These are phyloP conservation scores for Cymodocea nodosa DNA, from an alignment of 116 monocot genomes.

Conservation along the genomic window DNA sequence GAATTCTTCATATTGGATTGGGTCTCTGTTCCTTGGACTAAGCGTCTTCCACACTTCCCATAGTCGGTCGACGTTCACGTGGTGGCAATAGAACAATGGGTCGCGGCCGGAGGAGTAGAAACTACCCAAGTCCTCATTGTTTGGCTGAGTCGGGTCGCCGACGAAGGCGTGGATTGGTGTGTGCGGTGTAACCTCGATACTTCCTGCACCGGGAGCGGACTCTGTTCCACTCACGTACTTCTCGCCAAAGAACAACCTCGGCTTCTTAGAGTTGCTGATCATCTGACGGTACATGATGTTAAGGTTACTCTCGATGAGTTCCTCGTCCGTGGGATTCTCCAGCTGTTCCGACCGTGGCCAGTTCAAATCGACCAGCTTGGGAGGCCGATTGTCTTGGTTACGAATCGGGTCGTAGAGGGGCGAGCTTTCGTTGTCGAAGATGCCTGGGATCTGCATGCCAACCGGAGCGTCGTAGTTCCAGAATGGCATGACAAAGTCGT, in stretches of 20 bases:
- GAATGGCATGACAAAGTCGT: conserved; percentile 23
- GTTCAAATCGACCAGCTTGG: conserved; percentile 12
- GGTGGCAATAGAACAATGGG: conserved; percentile 45
- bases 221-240: conserved; percentile 11
- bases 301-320: conserved; percentile 20
- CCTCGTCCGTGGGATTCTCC: not conserved
- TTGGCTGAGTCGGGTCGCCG: conserved; percentile 5
- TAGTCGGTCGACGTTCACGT: conserved; percentile 27
- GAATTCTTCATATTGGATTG: conserved; percentile 12
- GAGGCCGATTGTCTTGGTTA: conserved; percentile 9
- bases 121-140: conserved; percentile 29
- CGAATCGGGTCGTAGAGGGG: conserved; percentile 21
- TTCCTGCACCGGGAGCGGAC: conserved; percentile 8
- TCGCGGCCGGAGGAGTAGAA: conserved; percentile 35
- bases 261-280: conserved; percentile 9
- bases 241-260: conserved; percentile 17
- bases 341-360: not conserved
- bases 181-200: conserved; percentile 23
- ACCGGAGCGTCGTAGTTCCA: conserved; percentile 21
- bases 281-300: conserved; percentile 24
- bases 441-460: conserved; percentile 14
- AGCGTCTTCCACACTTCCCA: conserved; percentile 25
- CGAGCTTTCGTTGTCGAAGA: conserved; percentile 6
- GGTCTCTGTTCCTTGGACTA: not conserved
- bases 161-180: conserved; percentile 15